Conservation (phyloP, 169 alveolate genomes). For the Neospora caninum region DNA sequence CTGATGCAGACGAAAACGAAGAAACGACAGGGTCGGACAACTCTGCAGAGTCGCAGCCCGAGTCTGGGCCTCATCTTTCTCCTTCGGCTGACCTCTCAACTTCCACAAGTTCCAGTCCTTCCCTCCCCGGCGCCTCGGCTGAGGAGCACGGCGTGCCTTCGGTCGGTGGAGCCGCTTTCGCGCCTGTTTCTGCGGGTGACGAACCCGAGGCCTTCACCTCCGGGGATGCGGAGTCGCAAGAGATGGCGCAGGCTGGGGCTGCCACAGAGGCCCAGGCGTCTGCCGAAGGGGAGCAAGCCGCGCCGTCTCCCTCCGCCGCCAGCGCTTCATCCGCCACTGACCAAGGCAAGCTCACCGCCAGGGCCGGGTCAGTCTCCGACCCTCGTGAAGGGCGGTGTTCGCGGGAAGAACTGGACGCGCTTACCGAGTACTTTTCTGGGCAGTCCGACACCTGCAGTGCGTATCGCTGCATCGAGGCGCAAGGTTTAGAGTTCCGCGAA, state of each 20-base stretch:
- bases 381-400: constrained; percentile 45
- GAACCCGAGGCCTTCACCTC: too few species aligned
- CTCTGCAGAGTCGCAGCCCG: too few species aligned
- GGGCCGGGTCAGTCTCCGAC: constrained; percentile 1
- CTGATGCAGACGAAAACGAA: too few species aligned
- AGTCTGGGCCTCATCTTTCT: too few species aligned
- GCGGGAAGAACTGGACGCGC: constrained; percentile 34
- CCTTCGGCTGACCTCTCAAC: too few species aligned
- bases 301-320: not conserved
- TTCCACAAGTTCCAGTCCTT: too few species aligned
- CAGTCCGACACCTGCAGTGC: constrained; percentile 35
- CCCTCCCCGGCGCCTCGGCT: too few species aligned
- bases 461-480: constrained; percentile 44
- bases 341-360: not conserved
- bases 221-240: too few species aligned
- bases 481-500: not conserved
- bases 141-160: too few species aligned
- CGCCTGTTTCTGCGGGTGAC: too few species aligned
- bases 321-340: not conserved
- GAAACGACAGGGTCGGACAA: too few species aligned
- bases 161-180: too few species aligned
- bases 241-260: not conserved
- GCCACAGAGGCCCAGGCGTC: not conserved
- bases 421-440: constrained; percentile 3
- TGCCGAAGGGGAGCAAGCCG: not conserved